These are phyloP conservation scores for Astrothelium macrocarpum DNA, from an alignment of 495 filamentous ascomycete species.

Conservation along the genomic window DNA sequence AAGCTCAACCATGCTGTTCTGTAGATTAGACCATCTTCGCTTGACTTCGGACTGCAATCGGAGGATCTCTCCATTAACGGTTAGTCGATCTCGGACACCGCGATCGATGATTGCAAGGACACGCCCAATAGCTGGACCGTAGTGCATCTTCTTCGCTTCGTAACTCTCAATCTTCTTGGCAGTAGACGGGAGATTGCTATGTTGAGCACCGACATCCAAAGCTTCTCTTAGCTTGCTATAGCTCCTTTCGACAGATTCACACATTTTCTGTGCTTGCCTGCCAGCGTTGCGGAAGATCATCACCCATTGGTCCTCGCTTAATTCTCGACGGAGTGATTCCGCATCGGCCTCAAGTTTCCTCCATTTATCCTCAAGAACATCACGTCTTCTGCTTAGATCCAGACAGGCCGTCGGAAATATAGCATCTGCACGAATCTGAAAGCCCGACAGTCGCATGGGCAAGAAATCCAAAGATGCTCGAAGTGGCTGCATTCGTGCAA, in stretches of 20 bases:
- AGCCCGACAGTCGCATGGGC: constrained; percentile 87
- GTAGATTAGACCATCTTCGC: constrained; percentile 64
- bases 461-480: constrained; percentile 89
- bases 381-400: constrained; percentile 65
- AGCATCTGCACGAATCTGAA: constrained; percentile 61
- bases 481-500: constrained; percentile 90
- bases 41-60: constrained; percentile 74
- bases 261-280: constrained; percentile 86
- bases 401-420: constrained; percentile 84
- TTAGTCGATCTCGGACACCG: constrained; percentile 80
- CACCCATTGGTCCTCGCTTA: constrained; percentile 93
- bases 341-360: constrained; percentile 78
- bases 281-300: constrained; percentile 90
- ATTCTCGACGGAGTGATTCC: constrained; percentile 72
- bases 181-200: constrained; percentile 55
- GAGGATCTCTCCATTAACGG: constrained; percentile 89
- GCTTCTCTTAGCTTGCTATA: constrained; percentile 72
- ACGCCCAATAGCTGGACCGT: constrained; percentile 86
- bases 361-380: constrained; percentile 65
- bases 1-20: constrained; percentile 64
- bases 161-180: constrained; percentile 82
- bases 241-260: constrained; percentile 80
- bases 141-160: constrained; percentile 90
- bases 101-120: constrained; percentile 86
- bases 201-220: constrained; percentile 59